Conservation (phyloP, 75 land plant species). For the Chamaecyparis obtusa region DNA sequence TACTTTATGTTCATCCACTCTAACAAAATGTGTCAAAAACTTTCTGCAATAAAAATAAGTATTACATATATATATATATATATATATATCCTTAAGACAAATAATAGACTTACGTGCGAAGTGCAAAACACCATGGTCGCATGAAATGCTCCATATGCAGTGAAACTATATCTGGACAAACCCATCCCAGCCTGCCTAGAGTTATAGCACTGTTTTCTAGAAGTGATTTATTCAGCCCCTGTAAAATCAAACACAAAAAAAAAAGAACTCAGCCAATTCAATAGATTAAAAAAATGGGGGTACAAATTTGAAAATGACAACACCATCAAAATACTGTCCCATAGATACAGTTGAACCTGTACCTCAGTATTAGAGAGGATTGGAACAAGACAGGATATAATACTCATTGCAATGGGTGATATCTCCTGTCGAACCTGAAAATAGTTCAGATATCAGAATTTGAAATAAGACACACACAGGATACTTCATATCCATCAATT, state of each 20-base stretch:
- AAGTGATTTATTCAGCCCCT: constrained; percentile 90
- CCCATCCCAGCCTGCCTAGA: constrained; percentile 95
- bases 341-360: not conserved
- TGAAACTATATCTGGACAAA: constrained; percentile 91
- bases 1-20: not conserved
- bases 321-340: not conserved
- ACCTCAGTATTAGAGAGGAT: constrained; percentile 92
- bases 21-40: not conserved
- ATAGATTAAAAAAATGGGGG: not conserved
- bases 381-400: constrained; percentile 77
- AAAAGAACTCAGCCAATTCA: not conserved
- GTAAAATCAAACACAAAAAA: not conserved
- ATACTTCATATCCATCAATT: not conserved
- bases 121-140: constrained; percentile 87
- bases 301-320: not conserved
- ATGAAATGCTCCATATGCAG: constrained; percentile 99
- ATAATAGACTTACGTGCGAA: constrained; percentile 65
- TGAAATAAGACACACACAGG: not conserved
- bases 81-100: not conserved
- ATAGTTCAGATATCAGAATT: not conserved
- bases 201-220: constrained; percentile 98
- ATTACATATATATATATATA: not conserved
- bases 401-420: constrained; percentile 78
- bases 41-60: not conserved
- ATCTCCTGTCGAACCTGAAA: constrained; percentile 84